Percentiles rank a stretch among this genome's conserved stretches.
Evolutionary conservation across 345 rosid species (phyloP).

Genomic region (Eutrema yunnanense): DNA sequence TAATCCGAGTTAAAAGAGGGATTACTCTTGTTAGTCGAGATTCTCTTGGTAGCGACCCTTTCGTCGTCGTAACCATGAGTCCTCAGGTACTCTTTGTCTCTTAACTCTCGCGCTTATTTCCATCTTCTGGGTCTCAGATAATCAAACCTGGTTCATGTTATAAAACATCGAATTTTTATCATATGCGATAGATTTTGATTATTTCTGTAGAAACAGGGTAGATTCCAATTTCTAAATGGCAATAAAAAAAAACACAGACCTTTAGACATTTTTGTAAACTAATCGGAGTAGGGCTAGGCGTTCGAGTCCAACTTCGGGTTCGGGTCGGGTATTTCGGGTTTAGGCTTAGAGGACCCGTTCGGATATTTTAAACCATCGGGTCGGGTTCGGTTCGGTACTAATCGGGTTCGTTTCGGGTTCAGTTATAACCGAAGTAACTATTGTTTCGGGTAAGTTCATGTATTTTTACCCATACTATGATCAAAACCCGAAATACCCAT

Average conservation of each 20-base stretch:
- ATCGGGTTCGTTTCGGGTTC: too few species aligned
- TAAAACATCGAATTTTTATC: background rate
- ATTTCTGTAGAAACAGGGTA: background rate
- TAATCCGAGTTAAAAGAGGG: conserved; percentile 37
- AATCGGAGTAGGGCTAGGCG: background rate
- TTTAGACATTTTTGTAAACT: background rate
- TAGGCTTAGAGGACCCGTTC: too few species aligned
- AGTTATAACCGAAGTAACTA: too few species aligned
- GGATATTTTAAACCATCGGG: too few species aligned
- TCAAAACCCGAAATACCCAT: too few species aligned
- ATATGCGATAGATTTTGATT: background rate
- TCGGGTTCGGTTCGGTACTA: too few species aligned
- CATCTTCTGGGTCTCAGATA: background rate
- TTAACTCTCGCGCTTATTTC: too few species aligned
- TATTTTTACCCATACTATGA: too few species aligned
- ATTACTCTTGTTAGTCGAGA: conserved; percentile 39
- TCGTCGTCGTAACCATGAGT: conserved; percentile 38
- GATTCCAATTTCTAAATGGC: background rate
- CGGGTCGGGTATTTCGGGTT: too few species aligned
- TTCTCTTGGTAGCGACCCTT: conserved; percentile 42
- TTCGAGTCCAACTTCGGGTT: too few species aligned
- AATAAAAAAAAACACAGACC: background rate
- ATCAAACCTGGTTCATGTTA: background rate
- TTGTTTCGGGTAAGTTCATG: too few species aligned
- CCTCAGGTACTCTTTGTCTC: conserved; percentile 40